Evolutionary conservation across 1,284 basidiomycete species (phyloP), one percentile per base, ranked within the genome.

Genomic region (Moniliella sp.): DNA sequence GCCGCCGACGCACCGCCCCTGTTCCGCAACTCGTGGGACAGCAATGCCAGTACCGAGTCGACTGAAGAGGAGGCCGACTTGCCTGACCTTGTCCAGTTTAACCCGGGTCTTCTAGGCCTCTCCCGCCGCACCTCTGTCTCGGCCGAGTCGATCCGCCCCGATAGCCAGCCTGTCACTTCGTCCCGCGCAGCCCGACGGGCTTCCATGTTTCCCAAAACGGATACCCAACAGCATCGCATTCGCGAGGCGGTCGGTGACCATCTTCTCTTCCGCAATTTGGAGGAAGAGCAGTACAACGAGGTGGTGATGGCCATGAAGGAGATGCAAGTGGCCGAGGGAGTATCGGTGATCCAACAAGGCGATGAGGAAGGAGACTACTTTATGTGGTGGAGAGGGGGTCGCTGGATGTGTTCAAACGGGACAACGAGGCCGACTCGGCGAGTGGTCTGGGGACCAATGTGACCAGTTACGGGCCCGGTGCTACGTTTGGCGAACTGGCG

Each of bases 241-340:
- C 76, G 76, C 51, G 66, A 71, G 2, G 79, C 82, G 28, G 91
- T 88, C 48, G 68, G 72, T 30, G 74, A 76, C 57, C 88, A 91
- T 62, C 78, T 97, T 50, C 73, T 94, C 38, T 99, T 99, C 69
- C 72, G 83, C 36, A 83, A 91, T 61, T 72, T 99, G 10, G 86
- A 94, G 48, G 80, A 86, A 50, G 88, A 94, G 54, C 88, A 97
- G 63, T 78, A 81, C 63, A 72, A 71, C 2, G 83, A 84, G 28
- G 86, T 91, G 11, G 66, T 97, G 15, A 77, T 78, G 39, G 91
- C 88, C 13, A 94, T 99, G 86, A 78, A 78, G 61, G 91, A 99
- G 64, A 70, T 75, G 36, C 68, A 65, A 10, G 73, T 83, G 9
- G 64, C 64, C 12, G 65, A 72, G 34, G 74, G 76, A 40, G 75